These are phyloP conservation scores for Leishmania aethiopica DNA, from an alignment of 208 protist genomes.

Conservation along the genomic window DNA sequence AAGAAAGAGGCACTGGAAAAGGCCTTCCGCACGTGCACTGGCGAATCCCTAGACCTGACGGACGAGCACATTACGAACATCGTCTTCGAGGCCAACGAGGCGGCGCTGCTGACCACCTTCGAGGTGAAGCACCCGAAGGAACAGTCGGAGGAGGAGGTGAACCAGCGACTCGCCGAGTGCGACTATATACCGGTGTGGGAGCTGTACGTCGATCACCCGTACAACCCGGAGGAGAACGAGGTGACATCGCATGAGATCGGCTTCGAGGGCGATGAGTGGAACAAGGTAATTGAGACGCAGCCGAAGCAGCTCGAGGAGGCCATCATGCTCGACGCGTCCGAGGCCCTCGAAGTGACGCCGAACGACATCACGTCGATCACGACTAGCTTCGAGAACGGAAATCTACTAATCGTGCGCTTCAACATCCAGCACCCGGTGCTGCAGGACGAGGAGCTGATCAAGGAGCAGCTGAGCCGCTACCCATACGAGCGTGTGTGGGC, in stretches of 20 bases:
- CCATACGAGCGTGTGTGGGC: conserved; percentile 62
- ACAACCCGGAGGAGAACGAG: conserved; percentile 28
- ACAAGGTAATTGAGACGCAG: conserved; percentile 50
- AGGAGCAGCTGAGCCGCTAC: conserved; percentile 51
- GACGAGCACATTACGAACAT: conserved; percentile 44
- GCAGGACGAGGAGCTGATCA: conserved; percentile 39
- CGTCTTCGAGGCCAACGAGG: conserved; percentile 31
- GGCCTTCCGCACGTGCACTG: conserved; percentile 38
- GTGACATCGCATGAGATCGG: conserved; percentile 42
- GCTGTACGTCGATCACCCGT: conserved; percentile 45
- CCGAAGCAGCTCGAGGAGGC: conserved; percentile 38
- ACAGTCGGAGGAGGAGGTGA: conserved; percentile 38
- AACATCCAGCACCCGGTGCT: conserved; percentile 39
- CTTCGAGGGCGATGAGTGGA: conserved; percentile 67
- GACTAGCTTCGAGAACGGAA: conserved; percentile 29
- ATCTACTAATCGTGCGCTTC: conserved; percentile 35
- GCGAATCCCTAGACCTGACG: conserved; percentile 28
- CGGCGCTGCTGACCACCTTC: conserved; percentile 34
- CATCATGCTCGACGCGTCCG: conserved; percentile 48
- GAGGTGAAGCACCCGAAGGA: conserved; percentile 46
- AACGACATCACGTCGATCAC: conserved; percentile 35
- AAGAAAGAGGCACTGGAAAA: conserved; percentile 30
- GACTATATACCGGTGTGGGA: conserved; percentile 55
- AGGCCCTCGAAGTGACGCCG: conserved; percentile 37
- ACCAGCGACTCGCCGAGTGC: conserved; percentile 44